Evolutionary conservation across 352 stramenopile species (phyloP), one percentile per base, ranked within the genome.

Genomic region (Phytopythium sindhum): DNA sequence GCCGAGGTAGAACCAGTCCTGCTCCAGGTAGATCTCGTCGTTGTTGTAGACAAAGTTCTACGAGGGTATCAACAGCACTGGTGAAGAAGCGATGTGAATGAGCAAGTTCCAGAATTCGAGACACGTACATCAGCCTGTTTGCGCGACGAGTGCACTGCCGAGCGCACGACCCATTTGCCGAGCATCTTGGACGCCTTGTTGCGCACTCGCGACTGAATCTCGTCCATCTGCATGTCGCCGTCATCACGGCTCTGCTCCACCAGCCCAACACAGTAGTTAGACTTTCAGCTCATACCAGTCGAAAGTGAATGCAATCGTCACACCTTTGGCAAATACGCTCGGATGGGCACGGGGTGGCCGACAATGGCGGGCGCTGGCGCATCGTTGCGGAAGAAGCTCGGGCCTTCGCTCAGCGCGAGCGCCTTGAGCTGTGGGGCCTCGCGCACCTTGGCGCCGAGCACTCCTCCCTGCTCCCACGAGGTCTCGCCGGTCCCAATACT

Each of bases 21-120:
- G 85, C 73, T 93, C 83, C 17, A 93, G 61, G 61, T 87, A 93
- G 19, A 93, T 73, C 64, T 93, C 85, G 57, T 91, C 83, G 60
- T 85, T 85, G 71, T 91, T 93, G 74, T 91, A 91, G 29, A 93
- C 84, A 57, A 89, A 93, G 31, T 78, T 80, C 83, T 91, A 57
- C 12, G 2, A 7, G 19, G 29, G 15, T 14, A 33, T 52, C 37
- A 8, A 61, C 26, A 10, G 52, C 8, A 0, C 9, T 48, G 10
- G 23, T 33, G 47, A 60, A 15, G 52, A 14, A 2, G 19, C n/a
- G 19, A 64, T n/a, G 23, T 19, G 2, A 64, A 58, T 19, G 10
- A 35, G 33, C 23, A 37, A 37, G n/a, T 21, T 1, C 42, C 12
- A 48, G 10, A 17, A 15, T 19, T 11, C 44, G 17, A 44, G 21